phyloP scores from a whole-genome alignment of 257 asterid genomes.

The Fraxinus pennsylvanica region DNA sequence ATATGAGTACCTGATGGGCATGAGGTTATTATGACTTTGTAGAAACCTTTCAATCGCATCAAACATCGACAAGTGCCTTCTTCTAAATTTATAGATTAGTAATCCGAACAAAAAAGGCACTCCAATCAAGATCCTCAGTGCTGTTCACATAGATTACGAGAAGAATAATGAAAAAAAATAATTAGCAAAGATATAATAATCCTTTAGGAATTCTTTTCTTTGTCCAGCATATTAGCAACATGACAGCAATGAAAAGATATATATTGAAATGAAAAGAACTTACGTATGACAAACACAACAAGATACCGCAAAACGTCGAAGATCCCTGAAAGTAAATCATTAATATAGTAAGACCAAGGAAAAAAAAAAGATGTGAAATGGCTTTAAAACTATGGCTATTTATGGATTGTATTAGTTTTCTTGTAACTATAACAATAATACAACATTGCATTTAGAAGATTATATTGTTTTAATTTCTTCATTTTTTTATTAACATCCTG shows the following conservation, averaged over 20 bases:
- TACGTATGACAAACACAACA: too few species aligned
- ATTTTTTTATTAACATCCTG: too few species aligned
- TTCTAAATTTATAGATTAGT: conserved; percentile 31
- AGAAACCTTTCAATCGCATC: conserved; percentile 43
- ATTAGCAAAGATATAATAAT: not conserved
- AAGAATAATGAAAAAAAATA: not conserved
- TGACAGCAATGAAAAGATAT: not conserved
- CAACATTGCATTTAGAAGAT: not conserved
- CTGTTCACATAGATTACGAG: conserved; percentile 7
- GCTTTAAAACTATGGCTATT: not conserved
- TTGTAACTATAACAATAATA: not conserved
- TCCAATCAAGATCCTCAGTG: conserved; percentile 16
- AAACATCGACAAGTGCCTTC: conserved; percentile 42
- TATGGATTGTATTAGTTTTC: too few species aligned
- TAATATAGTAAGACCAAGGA: too few species aligned
- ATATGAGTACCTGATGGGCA: conserved; percentile 52
- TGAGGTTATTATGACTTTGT: conserved; percentile 42
- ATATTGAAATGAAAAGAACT: not conserved
- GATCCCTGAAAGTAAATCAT: not conserved
- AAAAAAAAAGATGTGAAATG: not conserved
- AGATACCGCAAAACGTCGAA: too few species aligned
- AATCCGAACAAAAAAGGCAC: conserved; percentile 20
- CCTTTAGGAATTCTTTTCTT: not conserved
- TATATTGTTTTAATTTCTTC: not conserved
- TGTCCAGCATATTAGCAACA: not conserved